Evolutionary conservation across 176 grass and related monocot genomes (phyloP).

Genomic region (Otatea glauca): DNA sequence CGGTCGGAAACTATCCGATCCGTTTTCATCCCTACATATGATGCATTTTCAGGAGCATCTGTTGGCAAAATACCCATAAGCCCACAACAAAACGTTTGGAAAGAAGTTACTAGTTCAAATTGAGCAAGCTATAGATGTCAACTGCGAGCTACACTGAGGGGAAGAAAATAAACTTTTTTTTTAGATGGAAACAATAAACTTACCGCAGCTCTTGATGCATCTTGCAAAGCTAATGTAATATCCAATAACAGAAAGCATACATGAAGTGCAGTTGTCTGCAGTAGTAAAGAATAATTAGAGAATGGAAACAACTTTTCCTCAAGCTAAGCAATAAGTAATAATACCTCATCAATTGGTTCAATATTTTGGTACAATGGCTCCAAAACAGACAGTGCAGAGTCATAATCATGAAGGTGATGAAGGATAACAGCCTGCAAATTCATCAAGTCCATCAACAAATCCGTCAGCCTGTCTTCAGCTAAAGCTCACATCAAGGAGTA

Average conservation of each 20-base stretch:
- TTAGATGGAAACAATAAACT: conserved; percentile 43
- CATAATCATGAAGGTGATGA: conserved; percentile 76
- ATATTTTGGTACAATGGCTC: conserved; percentile 69
- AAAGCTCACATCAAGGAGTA: conserved; percentile 23
- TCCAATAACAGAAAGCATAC: conserved; percentile 85
- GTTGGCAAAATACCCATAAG: conserved; percentile 28
- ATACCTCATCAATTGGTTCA: conserved; percentile 88
- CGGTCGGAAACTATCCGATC: too few species aligned
- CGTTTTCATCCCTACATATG: neutral
- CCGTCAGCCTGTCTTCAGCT: conserved; percentile 31
- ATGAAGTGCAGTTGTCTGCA: conserved; percentile 84
- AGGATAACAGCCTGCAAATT: conserved; percentile 79
- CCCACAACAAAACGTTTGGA: neutral
- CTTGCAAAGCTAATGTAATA: conserved; percentile 73
- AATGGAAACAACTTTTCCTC: conserved; percentile 2
- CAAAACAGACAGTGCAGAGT: conserved; percentile 65
- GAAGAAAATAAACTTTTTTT: neutral
- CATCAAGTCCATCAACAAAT: conserved; percentile 34
- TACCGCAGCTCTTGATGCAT: conserved; percentile 77
- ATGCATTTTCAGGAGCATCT: conserved; percentile 9
- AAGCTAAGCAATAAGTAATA: conserved; percentile 14
- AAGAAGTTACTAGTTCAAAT: neutral
- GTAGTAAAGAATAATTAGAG: conserved; percentile 33
- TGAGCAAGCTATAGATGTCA: conserved; percentile 15
- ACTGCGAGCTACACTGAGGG: conserved; percentile 8